Evolutionary conservation across 257 asterid genomes (phyloP), one percentile per base, ranked within the genome.

Genomic region (Rauvolfia tetraphylla): DNA sequence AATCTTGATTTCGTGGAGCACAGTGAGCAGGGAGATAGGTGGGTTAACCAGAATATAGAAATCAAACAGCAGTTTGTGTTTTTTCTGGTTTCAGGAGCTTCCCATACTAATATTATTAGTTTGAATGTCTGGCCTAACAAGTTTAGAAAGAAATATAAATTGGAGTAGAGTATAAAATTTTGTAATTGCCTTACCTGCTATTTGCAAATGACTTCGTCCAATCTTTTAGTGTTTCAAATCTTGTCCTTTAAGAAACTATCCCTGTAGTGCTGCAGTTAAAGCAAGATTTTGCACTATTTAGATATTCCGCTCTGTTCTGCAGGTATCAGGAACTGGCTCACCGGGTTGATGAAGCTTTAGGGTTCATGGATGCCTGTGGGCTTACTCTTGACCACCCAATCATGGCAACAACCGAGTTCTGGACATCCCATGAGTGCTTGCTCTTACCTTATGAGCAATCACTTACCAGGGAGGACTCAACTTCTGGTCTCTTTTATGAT

Each of bases 1-100:
- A 92, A 92, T 83, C 96, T 92, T 54, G 97, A 90, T 85, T 92
- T 92, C 72, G 94, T 87, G 27, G 96, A 92, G 85, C 75, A 87
- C 79, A 86, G 97, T n/a, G 96, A 90, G 80, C 97, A 92, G 83
- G 97, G 96, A 59, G 97, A 92, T 82, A 91, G 93, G 97, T 90
- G 69, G 18, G 87, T 76, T n/a, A 22, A 44, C 29, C 36, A 22
- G 48, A 62, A 58, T 39, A 13, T 44, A 48, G 5, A 38, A 71
- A 54, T 69, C 61, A 71, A 36, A 41, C 74, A 74, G 49, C 1
- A 27, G 5, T 53, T 38, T 74, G 18, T 46, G 41, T 46, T 7
- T 23, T 39, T 57, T 66, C 41, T 33, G 23, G 38, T 34, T 79
- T 31, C 48, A 7, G 31, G 25, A 53, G 22, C 57, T 59, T 68